These are phyloP conservation scores for Carnegiea gigantea DNA, from an alignment of 179 eudicot genomes.

Conservation along the genomic window DNA sequence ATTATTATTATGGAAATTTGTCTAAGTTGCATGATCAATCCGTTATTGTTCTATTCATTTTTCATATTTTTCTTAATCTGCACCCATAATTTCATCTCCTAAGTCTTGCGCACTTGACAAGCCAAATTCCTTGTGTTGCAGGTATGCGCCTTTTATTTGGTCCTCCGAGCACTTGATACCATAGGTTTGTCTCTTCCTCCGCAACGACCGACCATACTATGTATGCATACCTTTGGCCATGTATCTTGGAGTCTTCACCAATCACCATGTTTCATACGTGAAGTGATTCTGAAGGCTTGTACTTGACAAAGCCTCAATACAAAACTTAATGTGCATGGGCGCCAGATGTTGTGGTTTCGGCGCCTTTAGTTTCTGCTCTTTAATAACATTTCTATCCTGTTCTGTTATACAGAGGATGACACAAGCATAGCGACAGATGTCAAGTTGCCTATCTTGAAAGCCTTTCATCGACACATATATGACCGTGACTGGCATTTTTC, in stretches of 20 bases:
- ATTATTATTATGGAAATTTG: too few species aligned
- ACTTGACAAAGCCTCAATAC: neutral
- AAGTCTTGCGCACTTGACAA: too few species aligned
- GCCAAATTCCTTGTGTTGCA: conserved; percentile 31
- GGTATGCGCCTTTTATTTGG: conserved; percentile 95
- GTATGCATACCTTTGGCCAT: too few species aligned
- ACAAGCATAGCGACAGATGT: conserved; percentile 76
- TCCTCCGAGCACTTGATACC: conserved; percentile 97
- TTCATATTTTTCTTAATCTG: too few species aligned
- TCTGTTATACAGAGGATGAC: conserved; percentile 76
- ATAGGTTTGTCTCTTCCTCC: conserved; percentile 57
- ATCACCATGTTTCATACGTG: too few species aligned
- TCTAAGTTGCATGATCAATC: too few species aligned
- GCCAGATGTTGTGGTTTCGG: neutral
- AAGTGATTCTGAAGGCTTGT: too few species aligned
- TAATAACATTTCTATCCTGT: conserved; percentile 8
- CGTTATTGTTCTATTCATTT: too few species aligned
- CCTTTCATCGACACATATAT: conserved; percentile 78
- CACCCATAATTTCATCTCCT: too few species aligned
- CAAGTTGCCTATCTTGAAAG: conserved; percentile 76
- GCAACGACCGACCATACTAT: neutral
- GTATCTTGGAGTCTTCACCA: too few species aligned
- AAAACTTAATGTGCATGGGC: too few species aligned
- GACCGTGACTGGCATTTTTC: conserved; percentile 83
- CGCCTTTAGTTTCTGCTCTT: neutral